Conservation (phyloP, 2,329 filamentous ascomycete genomes). For the Mycocentrospora acerina region DNA sequence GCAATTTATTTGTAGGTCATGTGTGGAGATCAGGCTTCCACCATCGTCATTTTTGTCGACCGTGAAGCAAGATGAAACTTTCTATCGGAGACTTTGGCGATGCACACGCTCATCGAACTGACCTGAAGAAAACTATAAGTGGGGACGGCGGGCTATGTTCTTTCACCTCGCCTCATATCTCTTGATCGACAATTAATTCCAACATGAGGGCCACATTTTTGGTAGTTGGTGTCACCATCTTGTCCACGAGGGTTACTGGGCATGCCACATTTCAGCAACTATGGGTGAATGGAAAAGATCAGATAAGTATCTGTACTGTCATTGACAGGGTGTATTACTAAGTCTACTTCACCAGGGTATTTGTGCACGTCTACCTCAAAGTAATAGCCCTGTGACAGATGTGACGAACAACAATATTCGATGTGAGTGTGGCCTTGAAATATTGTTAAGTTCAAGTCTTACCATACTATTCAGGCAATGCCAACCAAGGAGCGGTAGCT, state of each 20-base stretch:
- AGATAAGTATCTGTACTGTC: slow-evolving; percentile 14
- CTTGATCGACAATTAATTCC: not conserved
- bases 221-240: slow-evolving; percentile 13
- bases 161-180: no score
- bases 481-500: slow-evolving; percentile 25
- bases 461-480: slow-evolving; percentile 17
- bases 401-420: slow-evolving; percentile 56
- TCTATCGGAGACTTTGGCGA: no score
- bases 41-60: no score
- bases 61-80: no score
- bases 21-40: no score
- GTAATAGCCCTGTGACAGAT: slow-evolving; percentile 47
- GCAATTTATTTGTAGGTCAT: no score
- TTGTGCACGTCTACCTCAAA: slow-evolving; percentile 29
- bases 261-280: slow-evolving; percentile 38
- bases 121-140: no score
- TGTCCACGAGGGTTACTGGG: slow-evolving; percentile 14
- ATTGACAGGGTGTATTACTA: not conserved
- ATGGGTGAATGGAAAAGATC: slow-evolving; percentile 35
- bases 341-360: slow-evolving; percentile 11
- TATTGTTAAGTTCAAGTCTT: not conserved
- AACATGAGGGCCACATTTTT: slow-evolving; percentile 19
- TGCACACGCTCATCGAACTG: no score
- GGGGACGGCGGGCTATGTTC: no score
- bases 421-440: slow-evolving; percentile 35